Percentiles rank a stretch among this genome's conserved stretches.
Conservation (phyloP, 345 rosid species). For the Ceriops zippeliana region DNA sequence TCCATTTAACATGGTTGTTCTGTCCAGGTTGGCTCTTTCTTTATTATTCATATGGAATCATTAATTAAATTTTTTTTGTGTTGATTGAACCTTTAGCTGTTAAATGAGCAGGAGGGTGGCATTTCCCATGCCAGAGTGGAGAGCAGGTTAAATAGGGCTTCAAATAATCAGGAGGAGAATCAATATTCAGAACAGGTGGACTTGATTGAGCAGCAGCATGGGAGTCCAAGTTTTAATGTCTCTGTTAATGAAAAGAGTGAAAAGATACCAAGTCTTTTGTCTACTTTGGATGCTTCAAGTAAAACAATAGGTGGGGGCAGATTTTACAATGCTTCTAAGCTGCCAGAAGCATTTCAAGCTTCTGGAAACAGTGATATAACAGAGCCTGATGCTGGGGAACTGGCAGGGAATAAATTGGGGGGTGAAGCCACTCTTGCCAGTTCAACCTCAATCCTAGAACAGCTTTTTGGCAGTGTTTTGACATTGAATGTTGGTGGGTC, state of each 20-base stretch:
- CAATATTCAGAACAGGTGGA: constrained; percentile 31
- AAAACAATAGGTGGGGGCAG: constrained; percentile 28
- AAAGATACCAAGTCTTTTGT: constrained; percentile 29
- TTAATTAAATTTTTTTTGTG: constrained; percentile 7
- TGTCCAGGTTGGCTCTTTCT: no score
- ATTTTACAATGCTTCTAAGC: constrained; percentile 33
- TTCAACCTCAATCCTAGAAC: constrained; percentile 71
- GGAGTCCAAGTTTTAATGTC: constrained; percentile 29
- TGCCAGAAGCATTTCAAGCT: constrained; percentile 37
- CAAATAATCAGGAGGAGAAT: constrained; percentile 39
- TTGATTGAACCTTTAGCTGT: constrained; percentile 44
- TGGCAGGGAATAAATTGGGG: constrained; percentile 31
- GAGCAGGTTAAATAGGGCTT: constrained; percentile 29
- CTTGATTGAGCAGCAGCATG: constrained; percentile 35
- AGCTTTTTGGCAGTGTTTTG: constrained; percentile 58
- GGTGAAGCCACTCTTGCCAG: constrained; percentile 35
- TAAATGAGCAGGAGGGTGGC: constrained; percentile 46
- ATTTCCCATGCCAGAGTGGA: constrained; percentile 41
- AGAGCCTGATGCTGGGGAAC: constrained; percentile 42
- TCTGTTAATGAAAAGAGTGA: constrained; percentile 29
- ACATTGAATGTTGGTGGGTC: constrained; percentile 47
- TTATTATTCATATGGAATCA: background rate
- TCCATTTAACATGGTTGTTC: no score
- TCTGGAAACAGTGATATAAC: constrained; percentile 31
- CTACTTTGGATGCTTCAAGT: constrained; percentile 39